Conservation (phyloP, 148 eudicot genomes). For the Polygonum maritimum region DNA sequence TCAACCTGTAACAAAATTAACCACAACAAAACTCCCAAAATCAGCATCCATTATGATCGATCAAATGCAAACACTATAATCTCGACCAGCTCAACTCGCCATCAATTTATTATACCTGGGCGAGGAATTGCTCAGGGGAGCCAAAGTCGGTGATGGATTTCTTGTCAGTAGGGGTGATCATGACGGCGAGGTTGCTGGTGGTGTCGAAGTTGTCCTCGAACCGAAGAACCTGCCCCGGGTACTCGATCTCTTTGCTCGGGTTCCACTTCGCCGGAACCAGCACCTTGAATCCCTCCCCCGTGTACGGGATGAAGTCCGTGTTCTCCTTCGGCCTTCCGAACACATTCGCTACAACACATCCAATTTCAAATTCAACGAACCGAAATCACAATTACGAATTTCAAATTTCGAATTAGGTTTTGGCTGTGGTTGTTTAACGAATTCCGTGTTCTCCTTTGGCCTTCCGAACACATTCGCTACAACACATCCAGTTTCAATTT, state of each 20-base stretch:
- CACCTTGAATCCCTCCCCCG: constrained; percentile 69
- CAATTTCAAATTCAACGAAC: neutral
- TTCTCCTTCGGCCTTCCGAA: constrained; percentile 86
- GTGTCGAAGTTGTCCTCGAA: constrained; percentile 94
- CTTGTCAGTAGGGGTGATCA: constrained; percentile 74
- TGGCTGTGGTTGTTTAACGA: constrained; percentile 7
- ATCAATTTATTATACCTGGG: constrained; percentile 31
- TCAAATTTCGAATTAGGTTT: too few species aligned
- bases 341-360: constrained; percentile 59
- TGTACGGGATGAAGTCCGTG: constrained; percentile 66
- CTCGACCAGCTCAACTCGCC: too few species aligned
- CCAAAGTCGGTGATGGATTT: constrained; percentile 85
- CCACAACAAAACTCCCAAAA: neutral
- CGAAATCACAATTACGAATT: too few species aligned
- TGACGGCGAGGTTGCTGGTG: constrained; percentile 60
- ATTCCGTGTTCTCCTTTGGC: constrained; percentile 83
- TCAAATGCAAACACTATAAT: too few species aligned
- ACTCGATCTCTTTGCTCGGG: constrained; percentile 90
- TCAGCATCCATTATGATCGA: too few species aligned
- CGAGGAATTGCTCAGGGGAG: constrained; percentile 84
- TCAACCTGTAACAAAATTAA: constrained; percentile 39
- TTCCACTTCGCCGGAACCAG: constrained; percentile 84
- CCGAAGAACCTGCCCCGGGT: constrained; percentile 81
- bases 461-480: constrained; percentile 96
- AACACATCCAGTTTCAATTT: neutral